Conservation (phyloP, 2,329 filamentous ascomycete species). For the Penicillium sp. region DNA sequence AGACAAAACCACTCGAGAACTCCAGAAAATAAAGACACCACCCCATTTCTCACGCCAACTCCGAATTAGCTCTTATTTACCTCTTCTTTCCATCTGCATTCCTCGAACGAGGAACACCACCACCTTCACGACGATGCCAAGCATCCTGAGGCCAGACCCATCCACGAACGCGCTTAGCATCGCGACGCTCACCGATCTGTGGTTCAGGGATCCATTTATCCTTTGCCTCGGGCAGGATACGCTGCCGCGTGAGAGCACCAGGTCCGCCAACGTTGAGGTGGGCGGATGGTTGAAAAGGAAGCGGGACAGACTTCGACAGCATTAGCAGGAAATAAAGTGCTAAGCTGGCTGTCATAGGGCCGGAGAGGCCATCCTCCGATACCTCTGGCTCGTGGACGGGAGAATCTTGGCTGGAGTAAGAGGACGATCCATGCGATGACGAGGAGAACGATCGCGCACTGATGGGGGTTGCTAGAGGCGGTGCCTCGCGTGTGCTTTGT, state of each 20-base stretch:
- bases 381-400: slow-evolving; percentile 9
- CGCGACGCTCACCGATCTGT: slow-evolving; percentile 58
- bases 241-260: slow-evolving; percentile 56
- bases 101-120: slow-evolving; percentile 31
- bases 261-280: slow-evolving; percentile 61
- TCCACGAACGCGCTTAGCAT: slow-evolving; percentile 59
- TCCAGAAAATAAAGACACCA: not conserved
- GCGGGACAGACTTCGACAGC: slow-evolving; percentile 60
- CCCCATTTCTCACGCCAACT: not conserved
- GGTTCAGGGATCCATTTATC: slow-evolving; percentile 64
- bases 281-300: slow-evolving; percentile 57
- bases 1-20: not conserved
- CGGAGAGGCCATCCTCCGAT: slow-evolving; percentile 17
- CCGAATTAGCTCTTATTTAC: slow-evolving; percentile 25
- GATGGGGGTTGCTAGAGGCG: slow-evolving; percentile 31
- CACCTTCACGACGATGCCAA: slow-evolving; percentile 57
- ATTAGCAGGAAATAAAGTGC: slow-evolving; percentile 65
- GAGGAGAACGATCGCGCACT: slow-evolving; percentile 29
- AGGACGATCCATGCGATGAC: slow-evolving; percentile 18
- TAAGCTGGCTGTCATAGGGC: slow-evolving; percentile 55
- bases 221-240: slow-evolving; percentile 51
- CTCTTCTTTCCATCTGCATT: slow-evolving; percentile 26
- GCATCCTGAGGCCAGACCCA: slow-evolving; percentile 64
- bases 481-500: slow-evolving; percentile 14
- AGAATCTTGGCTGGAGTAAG: slow-evolving; percentile 21